Base-by-base conservation (phyloP, 2,329 filamentous ascomycete genomes). In the Monosporascus sp. region DNA sequence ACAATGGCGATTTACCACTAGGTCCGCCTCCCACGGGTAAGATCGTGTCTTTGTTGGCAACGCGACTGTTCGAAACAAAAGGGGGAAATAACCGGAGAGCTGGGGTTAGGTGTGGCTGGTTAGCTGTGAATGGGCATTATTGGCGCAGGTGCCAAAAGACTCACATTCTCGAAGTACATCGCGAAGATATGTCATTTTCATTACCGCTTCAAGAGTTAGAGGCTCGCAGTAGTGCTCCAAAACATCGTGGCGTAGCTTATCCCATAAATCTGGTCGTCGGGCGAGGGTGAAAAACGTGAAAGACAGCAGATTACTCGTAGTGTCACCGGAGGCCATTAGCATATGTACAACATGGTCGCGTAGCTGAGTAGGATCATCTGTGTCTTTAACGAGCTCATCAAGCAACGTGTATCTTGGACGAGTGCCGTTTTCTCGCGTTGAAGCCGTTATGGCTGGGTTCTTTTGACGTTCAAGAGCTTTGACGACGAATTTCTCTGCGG, bases 141-240 rank as follows among this genome's bases (percentile, higher is more conserved):
- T 24, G 22, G 5, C 22, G 22, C 22, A 24, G 22, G 22, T 24
- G 22, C 5, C 22, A 24, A 24, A 5, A 3, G 22, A 24, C 22
- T 24, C 5, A 24, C 22, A 24, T 24, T 24, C 22, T 24, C 22
- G 22, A 24, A 24, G 22, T 24, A 24, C 22, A 24, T 24, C 22
- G 22, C 22, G 22, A 24, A 24, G 5, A 24, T 24, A 24, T 54
- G 74, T 77, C 64, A 83, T 71, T 35, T 74, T 71, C 60, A 74
- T 78, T 53, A 84, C 58, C 58, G 80, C 70, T 37, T 74, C 73
- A 52, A 77, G 78, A 0, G 72, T 76, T 1, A 79, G 77, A 17
- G 65, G 62, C 2, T 59, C 58, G 2, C 63, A 62, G 3, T 71
- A 66, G 3, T 72, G 53, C 1, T 57, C 51, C 48, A 70, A 26